phyloP scores from a whole-genome alignment of 768 basidiomycete species.

The Kwoniella bestiolae region DNA sequence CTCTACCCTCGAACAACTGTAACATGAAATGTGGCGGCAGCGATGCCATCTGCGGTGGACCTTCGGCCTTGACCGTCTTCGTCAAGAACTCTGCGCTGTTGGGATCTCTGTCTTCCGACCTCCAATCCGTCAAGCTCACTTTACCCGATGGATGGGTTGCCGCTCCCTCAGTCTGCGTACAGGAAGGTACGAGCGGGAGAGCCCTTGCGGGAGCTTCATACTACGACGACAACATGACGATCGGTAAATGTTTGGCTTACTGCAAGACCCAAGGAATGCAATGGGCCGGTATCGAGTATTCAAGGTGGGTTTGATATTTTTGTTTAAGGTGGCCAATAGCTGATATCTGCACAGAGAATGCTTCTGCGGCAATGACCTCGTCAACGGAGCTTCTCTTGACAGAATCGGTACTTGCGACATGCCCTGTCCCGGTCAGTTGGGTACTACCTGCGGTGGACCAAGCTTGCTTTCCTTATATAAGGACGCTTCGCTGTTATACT shows the following conservation, averaged over 20 bases:
- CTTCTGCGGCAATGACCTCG: constrained; percentile 38
- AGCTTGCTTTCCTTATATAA: constrained; percentile 24
- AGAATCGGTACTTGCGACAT: constrained; percentile 23
- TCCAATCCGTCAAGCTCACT: constrained; percentile 21
- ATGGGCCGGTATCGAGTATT: constrained; percentile 37
- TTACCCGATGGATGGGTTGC: constrained; percentile 28
- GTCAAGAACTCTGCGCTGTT: constrained; percentile 17
- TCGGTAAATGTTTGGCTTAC: constrained; percentile 37
- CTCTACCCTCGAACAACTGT: constrained; percentile 13
- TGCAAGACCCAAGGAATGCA: constrained; percentile 36
- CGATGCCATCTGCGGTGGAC: constrained; percentile 34
- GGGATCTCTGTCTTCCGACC: constrained; percentile 15
- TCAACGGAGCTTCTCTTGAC: constrained; percentile 35
- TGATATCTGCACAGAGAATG: constrained; percentile 27
- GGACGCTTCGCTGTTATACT: constrained; percentile 19
- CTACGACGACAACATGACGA: constrained; percentile 38
- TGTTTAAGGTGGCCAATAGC: background rate
- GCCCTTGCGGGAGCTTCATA: constrained; percentile 43
- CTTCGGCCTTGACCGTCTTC: constrained; percentile 32
- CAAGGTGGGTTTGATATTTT: background rate
- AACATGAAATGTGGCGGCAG: constrained; percentile 28
- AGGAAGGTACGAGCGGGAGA: constrained; percentile 38
- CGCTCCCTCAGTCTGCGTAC: constrained; percentile 28
- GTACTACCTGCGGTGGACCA: constrained; percentile 22
- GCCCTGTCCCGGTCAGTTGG: constrained; percentile 25